Percentiles rank a stretch among this genome's conserved stretches.
phyloP scores from a whole-genome alignment of 2,329 filamentous ascomycete species.

The Byssothecium circinans region DNA sequence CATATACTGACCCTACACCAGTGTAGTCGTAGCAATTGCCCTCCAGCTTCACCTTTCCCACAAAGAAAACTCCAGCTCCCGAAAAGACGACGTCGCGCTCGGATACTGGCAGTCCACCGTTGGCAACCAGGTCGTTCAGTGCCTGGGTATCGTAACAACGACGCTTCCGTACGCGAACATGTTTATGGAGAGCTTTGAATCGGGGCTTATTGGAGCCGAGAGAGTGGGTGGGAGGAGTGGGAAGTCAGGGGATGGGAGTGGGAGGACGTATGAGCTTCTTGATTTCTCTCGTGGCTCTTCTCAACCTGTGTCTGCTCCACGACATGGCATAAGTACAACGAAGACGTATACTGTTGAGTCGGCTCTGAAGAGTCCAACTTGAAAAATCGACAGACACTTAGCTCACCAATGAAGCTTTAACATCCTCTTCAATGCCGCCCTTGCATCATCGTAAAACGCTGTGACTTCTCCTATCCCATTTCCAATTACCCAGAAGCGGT shows the following conservation, averaged over 20 bases:
- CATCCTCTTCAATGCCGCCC: too few relatives aligned
- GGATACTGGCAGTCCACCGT: constrained; percentile 31
- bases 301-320: neutral
- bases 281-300: constrained; percentile 17
- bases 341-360: neutral
- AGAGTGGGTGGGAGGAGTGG: constrained; percentile 18
- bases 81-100: constrained; percentile 23
- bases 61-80: constrained; percentile 11
- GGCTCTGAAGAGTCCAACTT: neutral
- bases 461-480: too few relatives aligned
- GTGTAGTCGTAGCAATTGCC: constrained; percentile 16
- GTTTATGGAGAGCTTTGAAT: constrained; percentile 24
- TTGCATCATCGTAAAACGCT: too few relatives aligned
- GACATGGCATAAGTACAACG: neutral
- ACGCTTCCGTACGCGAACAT: constrained; percentile 32
- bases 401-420: too few relatives aligned
- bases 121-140: constrained; percentile 27
- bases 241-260: constrained; percentile 13
- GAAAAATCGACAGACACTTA: neutral
- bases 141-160: constrained; percentile 29
- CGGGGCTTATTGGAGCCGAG: constrained; percentile 25
- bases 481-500: too few relatives aligned
- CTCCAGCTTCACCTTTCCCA: constrained; percentile 22
- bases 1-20: constrained; percentile 5
- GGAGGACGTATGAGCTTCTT: constrained; percentile 18